phyloP scores from a whole-genome alignment of 129 eudicot genomes.

The Flaveria linearis region DNA sequence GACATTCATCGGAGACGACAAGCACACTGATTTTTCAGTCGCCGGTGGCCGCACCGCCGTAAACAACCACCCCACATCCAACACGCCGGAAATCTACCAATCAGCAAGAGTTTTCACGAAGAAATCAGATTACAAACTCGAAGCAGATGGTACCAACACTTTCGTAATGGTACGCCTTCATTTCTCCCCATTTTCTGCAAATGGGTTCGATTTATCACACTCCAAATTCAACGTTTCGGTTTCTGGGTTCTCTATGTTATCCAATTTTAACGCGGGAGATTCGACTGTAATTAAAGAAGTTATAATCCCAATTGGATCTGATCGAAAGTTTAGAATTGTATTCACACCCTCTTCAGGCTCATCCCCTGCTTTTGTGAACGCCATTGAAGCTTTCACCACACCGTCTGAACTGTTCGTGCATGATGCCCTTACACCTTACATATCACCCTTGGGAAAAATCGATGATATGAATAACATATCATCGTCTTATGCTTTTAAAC shows the following conservation, averaged over 20 bases:
- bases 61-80: not conserved
- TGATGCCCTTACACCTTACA: not conserved
- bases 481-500: slow-evolving; percentile 25
- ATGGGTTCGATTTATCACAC: slow-evolving; percentile 14
- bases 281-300: slow-evolving; percentile 40
- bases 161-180: slow-evolving; percentile 68
- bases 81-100: slow-evolving; percentile 29
- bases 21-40: slow-evolving; percentile 24
- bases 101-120: slow-evolving; percentile 53
- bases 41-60: slow-evolving; percentile 23
- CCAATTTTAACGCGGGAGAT: slow-evolving; percentile 34
- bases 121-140: slow-evolving; percentile 39
- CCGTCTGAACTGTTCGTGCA: slow-evolving; percentile 26
- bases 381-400: slow-evolving; percentile 56
- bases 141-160: slow-evolving; percentile 33
- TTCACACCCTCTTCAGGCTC: slow-evolving; percentile 37
- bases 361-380: slow-evolving; percentile 51
- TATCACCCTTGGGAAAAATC: slow-evolving; percentile 17
- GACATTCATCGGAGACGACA: slow-evolving; percentile 46
- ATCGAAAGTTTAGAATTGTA: slow-evolving; percentile 18
- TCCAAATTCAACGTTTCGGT: slow-evolving; percentile 49
- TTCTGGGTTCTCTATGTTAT: slow-evolving; percentile 38
- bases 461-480: not conserved
- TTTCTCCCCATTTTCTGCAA: slow-evolving; percentile 46
- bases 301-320: slow-evolving; percentile 31